Evolutionary conservation across 1,139 yeast genomes (phyloP), one percentile per base, ranked within the genome.

Genomic region (Eremothecium sinecaudum): DNA sequence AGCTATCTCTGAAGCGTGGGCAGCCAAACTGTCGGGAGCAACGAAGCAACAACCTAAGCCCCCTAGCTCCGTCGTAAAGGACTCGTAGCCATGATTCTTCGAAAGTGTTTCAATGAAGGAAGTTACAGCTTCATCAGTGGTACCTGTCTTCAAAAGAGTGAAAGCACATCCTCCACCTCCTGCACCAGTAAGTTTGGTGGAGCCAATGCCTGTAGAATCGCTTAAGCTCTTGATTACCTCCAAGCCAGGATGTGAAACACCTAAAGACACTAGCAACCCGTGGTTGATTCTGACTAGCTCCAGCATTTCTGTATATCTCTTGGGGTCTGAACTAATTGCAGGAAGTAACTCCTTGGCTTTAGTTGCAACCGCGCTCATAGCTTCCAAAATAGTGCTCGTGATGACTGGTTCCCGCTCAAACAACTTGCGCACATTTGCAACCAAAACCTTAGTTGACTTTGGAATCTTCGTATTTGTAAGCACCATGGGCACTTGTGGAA

Each of bases 161-260:
- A 92, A 79, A 13, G 96, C 94, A 63, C 99, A 90, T 1, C 99
- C 99, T 29, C 99, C 99, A 13, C 98, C 98, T 17, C 99, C 99
- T 0, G 98, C 98, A 28, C 99, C 99, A 0, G 98, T 90, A 40
- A 90, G 68, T 58, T 90, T 90, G 2, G 99, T 87, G 40, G 82
- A 77, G 5, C 99, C 99, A 22, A 90, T 60, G 2, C 63, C 53
- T 37, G 73, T 53, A 29, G 64, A 67, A 49, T 80, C 87, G 16
- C 82, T 71, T 13, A 75, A 63, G 16, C 72, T 62, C 47, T 75
- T 78, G 31, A 87, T 73, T 34, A 67, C 64, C 53, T 90, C 98
- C 39, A 90, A 65, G 13, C 79, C 68, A 4, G 96, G 94, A 56
- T 92, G 98, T 10, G 94, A 80, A 5, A 92, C 99, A 2, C 96